A percentile compares a stretch with the other conserved stretches of the same genome.
Evolutionary conservation across 352 stramenopile species (phyloP).

Genomic region (Globisporangium polare): DNA sequence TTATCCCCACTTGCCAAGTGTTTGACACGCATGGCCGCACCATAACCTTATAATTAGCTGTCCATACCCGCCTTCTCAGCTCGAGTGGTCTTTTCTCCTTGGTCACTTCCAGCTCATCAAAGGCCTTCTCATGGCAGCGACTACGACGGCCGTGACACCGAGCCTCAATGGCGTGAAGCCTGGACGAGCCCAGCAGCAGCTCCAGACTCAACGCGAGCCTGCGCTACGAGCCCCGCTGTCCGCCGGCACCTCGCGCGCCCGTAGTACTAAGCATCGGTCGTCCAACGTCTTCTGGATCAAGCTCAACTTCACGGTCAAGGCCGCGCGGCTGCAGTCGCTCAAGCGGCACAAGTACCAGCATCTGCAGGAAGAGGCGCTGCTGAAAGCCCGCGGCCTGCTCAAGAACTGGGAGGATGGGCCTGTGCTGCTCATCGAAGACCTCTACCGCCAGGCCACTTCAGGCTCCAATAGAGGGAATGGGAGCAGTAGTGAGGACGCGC

Average conservation of each 20-base stretch:
- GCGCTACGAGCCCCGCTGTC: neutral
- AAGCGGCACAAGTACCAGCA: constrained; percentile 77
- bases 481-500: constrained; percentile 33
- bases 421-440: constrained; percentile 54
- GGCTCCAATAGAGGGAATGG: constrained; percentile 25
- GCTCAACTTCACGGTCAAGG: constrained; percentile 72
- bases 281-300: constrained; percentile 63
- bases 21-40: neutral
- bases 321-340: constrained; percentile 48
- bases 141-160: neutral
- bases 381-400: constrained; percentile 53
- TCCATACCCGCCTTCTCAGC: neutral
- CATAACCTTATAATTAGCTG: constrained; percentile 8
- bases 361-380: constrained; percentile 59
- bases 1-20: neutral
- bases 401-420: constrained; percentile 63
- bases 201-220: neutral
- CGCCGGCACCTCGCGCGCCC: neutral
- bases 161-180: neutral
- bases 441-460: constrained; percentile 42
- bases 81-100: neutral
- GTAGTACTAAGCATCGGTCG: constrained; percentile 20
- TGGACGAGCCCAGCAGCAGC: neutral
- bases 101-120: neutral
- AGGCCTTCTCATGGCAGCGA: neutral